These are phyloP conservation scores for Trichoderma koningiopsis DNA, from an alignment of 2,329 filamentous ascomycete species.

Conservation along the genomic window DNA sequence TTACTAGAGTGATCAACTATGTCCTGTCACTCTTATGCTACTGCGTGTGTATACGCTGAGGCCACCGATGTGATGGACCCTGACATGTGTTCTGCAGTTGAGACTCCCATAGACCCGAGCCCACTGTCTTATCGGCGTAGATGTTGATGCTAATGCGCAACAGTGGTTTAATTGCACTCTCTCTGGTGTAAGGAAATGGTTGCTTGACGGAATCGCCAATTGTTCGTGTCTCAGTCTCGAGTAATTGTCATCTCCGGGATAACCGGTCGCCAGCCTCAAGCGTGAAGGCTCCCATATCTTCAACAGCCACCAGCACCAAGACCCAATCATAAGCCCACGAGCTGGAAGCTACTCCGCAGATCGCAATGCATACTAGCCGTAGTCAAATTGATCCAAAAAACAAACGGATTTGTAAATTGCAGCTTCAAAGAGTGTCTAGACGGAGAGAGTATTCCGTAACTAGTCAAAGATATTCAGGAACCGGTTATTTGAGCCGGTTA, in stretches of 20 bases:
- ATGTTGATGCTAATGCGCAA: neutral
- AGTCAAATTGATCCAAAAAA: neutral
- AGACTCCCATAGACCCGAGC: neutral
- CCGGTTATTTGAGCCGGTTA: conserved; percentile 7
- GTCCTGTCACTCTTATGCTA: neutral
- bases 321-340: neutral
- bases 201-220: neutral
- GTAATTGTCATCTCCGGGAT: neutral
- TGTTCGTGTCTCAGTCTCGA: neutral
- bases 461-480: conserved; percentile 17
- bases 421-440: neutral
- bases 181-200: neutral
- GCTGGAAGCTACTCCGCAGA: neutral
- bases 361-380: conserved; percentile 7
- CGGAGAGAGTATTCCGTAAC: neutral
- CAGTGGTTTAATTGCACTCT: neutral
- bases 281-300: neutral
- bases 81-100: neutral
- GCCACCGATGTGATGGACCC: neutral
- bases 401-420: neutral
- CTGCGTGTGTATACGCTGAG: neutral
- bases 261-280: neutral
- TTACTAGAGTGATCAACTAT: neutral
- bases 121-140: neutral
- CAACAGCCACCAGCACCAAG: neutral